phyloP scores from a whole-genome alignment of 2,329 filamentous ascomycete species.

The Leptoxyphium fumago region DNA sequence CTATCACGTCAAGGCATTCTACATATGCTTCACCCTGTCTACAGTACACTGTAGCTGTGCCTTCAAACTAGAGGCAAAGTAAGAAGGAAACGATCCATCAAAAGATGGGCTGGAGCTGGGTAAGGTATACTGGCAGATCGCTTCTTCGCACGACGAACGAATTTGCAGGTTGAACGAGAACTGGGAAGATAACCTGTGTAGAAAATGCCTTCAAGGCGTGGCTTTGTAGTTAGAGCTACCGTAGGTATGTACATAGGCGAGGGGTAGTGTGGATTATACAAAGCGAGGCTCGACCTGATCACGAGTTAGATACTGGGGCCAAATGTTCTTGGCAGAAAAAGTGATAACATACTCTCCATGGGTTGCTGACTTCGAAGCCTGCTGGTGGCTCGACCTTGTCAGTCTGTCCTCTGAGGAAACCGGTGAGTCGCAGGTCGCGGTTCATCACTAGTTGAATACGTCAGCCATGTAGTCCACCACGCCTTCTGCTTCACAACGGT shows the following conservation, averaged over 20 bases:
- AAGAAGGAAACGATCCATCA: too few relatives aligned
- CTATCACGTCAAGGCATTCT: too few relatives aligned
- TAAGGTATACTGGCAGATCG: too few relatives aligned
- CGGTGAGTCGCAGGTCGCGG: slow-evolving; percentile 48
- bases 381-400: slow-evolving; percentile 42
- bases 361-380: slow-evolving; percentile 53
- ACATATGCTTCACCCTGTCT: too few relatives aligned
- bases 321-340: neutral
- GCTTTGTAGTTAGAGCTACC: slow-evolving; percentile 1
- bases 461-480: neutral
- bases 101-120: too few relatives aligned
- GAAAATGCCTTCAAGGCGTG: too few relatives aligned
- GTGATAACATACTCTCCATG: slow-evolving; percentile 43
- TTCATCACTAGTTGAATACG: slow-evolving; percentile 45
- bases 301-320: neutral
- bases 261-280: neutral
- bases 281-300: slow-evolving; percentile 2
- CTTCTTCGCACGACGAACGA: too few relatives aligned
- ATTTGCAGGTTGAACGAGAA: too few relatives aligned
- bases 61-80: too few relatives aligned
- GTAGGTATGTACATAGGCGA: neutral
- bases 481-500: neutral
- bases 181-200: too few relatives aligned
- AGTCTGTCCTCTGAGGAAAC: slow-evolving; percentile 45
- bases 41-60: too few relatives aligned